These are phyloP conservation scores for Monoraphidium neglectum DNA, from an alignment of 139 green algal genomes.

Conservation along the genomic window DNA sequence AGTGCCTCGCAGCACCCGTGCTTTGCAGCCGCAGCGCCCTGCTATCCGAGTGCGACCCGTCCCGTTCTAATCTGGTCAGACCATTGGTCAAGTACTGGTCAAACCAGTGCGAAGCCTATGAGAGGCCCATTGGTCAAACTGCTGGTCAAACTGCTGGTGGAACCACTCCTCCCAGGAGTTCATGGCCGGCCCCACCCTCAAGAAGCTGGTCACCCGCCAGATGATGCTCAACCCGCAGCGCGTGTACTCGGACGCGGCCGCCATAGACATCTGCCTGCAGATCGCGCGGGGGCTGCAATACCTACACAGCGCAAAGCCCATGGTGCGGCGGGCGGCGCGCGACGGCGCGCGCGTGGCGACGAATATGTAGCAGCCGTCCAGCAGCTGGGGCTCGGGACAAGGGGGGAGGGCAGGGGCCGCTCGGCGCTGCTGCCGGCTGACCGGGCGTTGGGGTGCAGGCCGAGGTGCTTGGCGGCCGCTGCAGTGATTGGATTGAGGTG, in stretches of 20 bases:
- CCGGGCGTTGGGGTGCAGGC: too few relatives aligned
- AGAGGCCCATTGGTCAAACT: background rate
- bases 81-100: background rate
- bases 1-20: background rate
- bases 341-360: too few relatives aligned
- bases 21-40: background rate
- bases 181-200: conserved; percentile 10
- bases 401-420: too few relatives aligned
- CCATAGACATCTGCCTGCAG: conserved; percentile 29
- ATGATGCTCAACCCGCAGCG: background rate
- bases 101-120: background rate
- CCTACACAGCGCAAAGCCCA: conserved; percentile 12
- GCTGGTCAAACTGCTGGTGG: background rate
- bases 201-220: conserved; percentile 11
- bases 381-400: too few relatives aligned
- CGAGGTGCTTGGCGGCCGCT: too few relatives aligned
- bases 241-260: background rate
- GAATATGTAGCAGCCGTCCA: too few relatives aligned
- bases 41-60: too few relatives aligned
- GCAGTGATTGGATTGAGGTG: too few relatives aligned
- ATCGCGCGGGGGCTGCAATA: conserved; percentile 22
- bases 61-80: background rate
- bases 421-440: too few relatives aligned
- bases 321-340: too few relatives aligned
- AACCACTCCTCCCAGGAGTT: background rate